Evolutionary conservation across 2,329 filamentous ascomycete species (phyloP).

Genomic region (Nemania diffusa): DNA sequence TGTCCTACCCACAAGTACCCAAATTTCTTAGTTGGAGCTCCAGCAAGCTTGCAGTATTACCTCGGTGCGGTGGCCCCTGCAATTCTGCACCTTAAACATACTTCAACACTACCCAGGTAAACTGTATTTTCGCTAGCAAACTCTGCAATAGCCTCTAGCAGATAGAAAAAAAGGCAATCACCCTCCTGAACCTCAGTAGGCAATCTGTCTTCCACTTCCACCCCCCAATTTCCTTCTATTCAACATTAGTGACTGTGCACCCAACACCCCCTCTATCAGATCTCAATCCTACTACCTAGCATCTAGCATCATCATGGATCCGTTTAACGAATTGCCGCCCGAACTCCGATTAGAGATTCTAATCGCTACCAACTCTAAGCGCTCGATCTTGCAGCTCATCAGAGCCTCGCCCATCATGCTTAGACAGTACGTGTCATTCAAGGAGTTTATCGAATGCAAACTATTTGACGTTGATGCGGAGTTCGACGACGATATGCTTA

Average conservation of each 20-base stretch:
- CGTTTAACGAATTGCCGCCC: neutral
- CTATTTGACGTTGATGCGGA: neutral
- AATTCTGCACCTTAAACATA: too few species aligned
- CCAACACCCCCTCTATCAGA: neutral
- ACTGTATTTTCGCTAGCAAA: too few species aligned
- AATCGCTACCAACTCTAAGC: neutral
- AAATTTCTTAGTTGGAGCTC: neutral
- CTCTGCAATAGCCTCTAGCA: too few species aligned
- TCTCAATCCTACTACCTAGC: neutral
- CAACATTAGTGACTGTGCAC: neutral
- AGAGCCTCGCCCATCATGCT: neutral
- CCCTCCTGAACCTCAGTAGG: neutral
- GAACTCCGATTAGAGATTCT: slow-evolving; percentile 1
- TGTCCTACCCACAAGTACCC: neutral
- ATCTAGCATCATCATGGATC: slow-evolving; percentile 1
- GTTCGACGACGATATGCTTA: neutral
- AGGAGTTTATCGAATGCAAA: neutral
- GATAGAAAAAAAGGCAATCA: too few species aligned
- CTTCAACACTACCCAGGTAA: too few species aligned
- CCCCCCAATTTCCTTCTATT: neutral
- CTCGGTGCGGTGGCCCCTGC: too few species aligned
- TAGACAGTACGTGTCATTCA: neutral
- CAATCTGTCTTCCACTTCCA: neutral
- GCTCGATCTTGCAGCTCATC: neutral
- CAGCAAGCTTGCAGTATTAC: neutral